These are phyloP conservation scores for Malassezia obtusa DNA, from an alignment of 1,284 basidiomycete species.

Conservation along the genomic window DNA sequence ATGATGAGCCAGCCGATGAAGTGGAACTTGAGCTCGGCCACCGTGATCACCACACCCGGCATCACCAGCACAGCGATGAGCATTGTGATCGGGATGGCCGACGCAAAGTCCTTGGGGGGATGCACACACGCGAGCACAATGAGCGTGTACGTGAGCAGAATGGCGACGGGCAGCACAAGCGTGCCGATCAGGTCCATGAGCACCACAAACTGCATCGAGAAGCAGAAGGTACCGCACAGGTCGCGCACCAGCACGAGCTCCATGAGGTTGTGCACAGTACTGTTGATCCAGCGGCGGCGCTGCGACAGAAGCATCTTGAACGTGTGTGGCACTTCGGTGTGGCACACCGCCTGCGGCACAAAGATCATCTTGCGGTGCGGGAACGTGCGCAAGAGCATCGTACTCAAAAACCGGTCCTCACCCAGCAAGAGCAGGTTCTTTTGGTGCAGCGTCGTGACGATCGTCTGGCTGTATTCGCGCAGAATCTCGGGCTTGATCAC, in stretches of 20 bases:
- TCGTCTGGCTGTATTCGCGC: slow-evolving; percentile 87
- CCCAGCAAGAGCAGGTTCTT: slow-evolving; percentile 93
- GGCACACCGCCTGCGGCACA: slow-evolving; percentile 85
- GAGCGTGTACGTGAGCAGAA: slow-evolving; percentile 78
- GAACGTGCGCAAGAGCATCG: slow-evolving; percentile 67
- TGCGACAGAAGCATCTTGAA: slow-evolving; percentile 89
- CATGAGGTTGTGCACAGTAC: slow-evolving; percentile 98
- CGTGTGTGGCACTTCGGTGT: slow-evolving; percentile 91
- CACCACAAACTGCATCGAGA: slow-evolving; percentile 66
- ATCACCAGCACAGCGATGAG: slow-evolving; percentile 83
- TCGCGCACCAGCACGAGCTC: slow-evolving; percentile 94
- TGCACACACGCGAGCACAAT: slow-evolving; percentile 66
- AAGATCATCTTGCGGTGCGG: slow-evolving; percentile 96
- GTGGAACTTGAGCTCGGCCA: slow-evolving; percentile 86
- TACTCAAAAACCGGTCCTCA: slow-evolving; percentile 89
- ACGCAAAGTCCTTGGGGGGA: slow-evolving; percentile 74
- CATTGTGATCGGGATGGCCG: slow-evolving; percentile 87
- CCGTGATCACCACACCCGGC: slow-evolving; percentile 79
- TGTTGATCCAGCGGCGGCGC: slow-evolving; percentile 98
- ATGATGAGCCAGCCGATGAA: slow-evolving; percentile 97
- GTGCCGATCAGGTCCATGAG: slow-evolving; percentile 98
- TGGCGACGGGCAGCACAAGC: slow-evolving; percentile 86
- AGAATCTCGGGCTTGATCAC: slow-evolving; percentile 96
- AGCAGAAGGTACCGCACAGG: slow-evolving; percentile 62
- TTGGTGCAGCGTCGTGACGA: slow-evolving; percentile 89